Evolutionary conservation across 139 green algal species (phyloP), one percentile per base, ranked within the genome.

Genomic region (Pseudopediastrum boryanum): DNA sequence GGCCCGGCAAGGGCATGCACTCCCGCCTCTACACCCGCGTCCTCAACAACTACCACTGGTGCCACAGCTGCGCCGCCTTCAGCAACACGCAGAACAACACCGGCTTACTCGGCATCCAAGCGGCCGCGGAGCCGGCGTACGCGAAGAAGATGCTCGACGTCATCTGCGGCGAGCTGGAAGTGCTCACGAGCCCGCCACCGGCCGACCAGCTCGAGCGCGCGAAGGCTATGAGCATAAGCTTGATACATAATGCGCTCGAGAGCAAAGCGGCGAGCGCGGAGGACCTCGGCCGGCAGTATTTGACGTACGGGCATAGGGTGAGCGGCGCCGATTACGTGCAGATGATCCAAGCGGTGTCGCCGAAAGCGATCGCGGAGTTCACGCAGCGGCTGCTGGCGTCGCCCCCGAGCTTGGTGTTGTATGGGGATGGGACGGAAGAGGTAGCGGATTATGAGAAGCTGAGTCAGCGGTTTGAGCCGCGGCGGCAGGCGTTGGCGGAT

Each of bases 1-100:
- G 92, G 36, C 93, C 95, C 23, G 96, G 96, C 82, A 99, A 99
- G 85, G 96, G 96, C 84, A 99, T 99, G 96, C 95, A 99, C 92
- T 94, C 87, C 4, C 85, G 95, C 4, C 86, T 99, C 58, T 99
- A 99, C 91, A 95, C 89, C 0, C 89, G 94, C 38, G 94, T 99
- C 75, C 90, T 99, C 27, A 97, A 95, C 85, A 82, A 87, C 39
- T 82, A 91, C 68, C 71, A 59, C 39, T 89, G 85, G 81, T 81
- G 97, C 64, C 86, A 94, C 72, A 97, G 95, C 82, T 98, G 93
- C 92, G 92, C 87, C 29, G 90, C 90, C 38, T 92, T 98, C 86
- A 94, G 85, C 86, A 88, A 81, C 72, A 88, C 96, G 21, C 98
- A 97, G 89, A 97, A 98, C 83, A 80, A 94, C 77, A 97, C 90